Evolutionary conservation across 106 monocot species (phyloP).

Genomic region (Cymbidium sinense): DNA sequence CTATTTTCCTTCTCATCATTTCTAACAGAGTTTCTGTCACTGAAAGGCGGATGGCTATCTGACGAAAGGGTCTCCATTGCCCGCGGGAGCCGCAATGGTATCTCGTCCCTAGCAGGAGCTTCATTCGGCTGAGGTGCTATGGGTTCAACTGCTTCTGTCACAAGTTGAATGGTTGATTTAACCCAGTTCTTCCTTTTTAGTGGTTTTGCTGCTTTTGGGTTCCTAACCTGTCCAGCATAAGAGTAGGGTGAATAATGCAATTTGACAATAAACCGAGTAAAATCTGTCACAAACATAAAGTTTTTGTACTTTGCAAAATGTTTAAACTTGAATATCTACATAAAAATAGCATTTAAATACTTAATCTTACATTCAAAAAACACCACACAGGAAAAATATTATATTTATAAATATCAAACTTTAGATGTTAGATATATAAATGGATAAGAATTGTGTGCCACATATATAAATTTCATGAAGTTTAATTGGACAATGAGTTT

Average conservation of each 20-base stretch:
- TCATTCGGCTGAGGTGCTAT: constrained; percentile 12
- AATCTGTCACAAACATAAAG: background rate
- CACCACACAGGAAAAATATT: no score
- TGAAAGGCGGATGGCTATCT: constrained; percentile 35
- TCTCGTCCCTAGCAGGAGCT: constrained; percentile 21
- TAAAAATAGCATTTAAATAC: no score
- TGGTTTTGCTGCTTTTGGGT: constrained; percentile 28
- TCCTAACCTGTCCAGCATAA: constrained; percentile 26
- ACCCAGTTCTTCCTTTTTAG: constrained; percentile 68
- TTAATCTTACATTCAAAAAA: no score
- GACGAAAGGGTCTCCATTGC: constrained; percentile 37
- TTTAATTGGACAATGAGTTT: no score
- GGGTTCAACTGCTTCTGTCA: constrained; percentile 12
- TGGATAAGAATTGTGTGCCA: no score
- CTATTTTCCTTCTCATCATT: constrained; percentile 69
- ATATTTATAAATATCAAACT: no score
- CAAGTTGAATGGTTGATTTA: constrained; percentile 55
- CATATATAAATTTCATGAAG: no score
- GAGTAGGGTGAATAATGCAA: no score
- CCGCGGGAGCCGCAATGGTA: constrained; percentile 52
- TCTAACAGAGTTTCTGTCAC: constrained; percentile 45
- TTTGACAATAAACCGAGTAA: no score
- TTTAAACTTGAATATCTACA: background rate
- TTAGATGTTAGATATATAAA: no score
- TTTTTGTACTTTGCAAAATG: background rate